phyloP scores from a whole-genome alignment of 2,329 filamentous ascomycete genomes.

The Cryoendolithus antarcticus region DNA sequence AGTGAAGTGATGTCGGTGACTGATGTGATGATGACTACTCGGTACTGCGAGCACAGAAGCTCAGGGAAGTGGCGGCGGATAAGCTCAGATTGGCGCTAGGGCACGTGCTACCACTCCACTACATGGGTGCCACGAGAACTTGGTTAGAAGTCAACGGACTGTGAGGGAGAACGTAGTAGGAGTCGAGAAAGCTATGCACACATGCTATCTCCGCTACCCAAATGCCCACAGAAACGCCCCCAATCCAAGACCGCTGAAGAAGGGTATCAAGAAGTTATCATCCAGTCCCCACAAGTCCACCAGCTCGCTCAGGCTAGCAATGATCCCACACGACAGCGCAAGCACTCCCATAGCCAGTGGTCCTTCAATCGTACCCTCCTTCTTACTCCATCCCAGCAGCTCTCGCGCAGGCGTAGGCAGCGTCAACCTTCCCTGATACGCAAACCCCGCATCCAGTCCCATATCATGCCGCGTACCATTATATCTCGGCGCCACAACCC shows the following conservation, averaged over 20 bases:
- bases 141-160: no score
- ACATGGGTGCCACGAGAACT: no score
- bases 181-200: no score
- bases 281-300: constrained; percentile 90
- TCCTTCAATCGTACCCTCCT: constrained; percentile 54
- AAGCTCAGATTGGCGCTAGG: no score
- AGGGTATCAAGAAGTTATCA: constrained; percentile 93
- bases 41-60: no score
- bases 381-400: constrained; percentile 47
- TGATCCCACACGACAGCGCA: constrained; percentile 77
- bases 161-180: no score
- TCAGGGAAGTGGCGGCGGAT: no score
- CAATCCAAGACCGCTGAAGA: constrained; percentile 76
- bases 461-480: constrained; percentile 9
- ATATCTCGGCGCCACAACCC: constrained; percentile 56
- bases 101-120: no score
- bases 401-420: constrained; percentile 51
- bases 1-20: no score
- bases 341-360: constrained; percentile 63
- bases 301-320: constrained; percentile 80
- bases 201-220: constrained; percentile 28
- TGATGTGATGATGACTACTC: no score
- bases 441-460: constrained; percentile 42
- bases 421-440: constrained; percentile 67
- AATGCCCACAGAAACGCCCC: constrained; percentile 88